Evolutionary conservation across 495 filamentous ascomycete species (phyloP).

Genomic region (Xylaria venustula): DNA sequence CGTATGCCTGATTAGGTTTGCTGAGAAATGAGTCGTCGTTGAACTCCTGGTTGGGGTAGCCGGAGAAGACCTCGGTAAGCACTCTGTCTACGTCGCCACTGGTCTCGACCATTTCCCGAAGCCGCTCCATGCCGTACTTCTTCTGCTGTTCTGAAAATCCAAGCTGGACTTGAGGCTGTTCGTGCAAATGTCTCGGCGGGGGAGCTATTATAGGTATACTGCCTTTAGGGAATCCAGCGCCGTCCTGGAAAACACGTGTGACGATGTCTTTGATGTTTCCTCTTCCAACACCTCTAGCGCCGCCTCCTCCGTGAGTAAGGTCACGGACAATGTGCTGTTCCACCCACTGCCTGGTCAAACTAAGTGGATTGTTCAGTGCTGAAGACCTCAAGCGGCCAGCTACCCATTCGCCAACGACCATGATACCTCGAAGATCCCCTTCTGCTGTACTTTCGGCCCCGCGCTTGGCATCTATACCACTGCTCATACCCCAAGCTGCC

Average conservation of each 20-base stretch:
- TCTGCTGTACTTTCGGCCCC: constrained; percentile 67
- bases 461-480: constrained; percentile 52
- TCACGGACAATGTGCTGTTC: constrained; percentile 73
- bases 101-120: constrained; percentile 87
- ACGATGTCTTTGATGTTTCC: constrained; percentile 81
- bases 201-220: constrained; percentile 28
- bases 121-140: constrained; percentile 69
- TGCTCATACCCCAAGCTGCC: constrained; percentile 83
- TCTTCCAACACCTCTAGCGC: constrained; percentile 72
- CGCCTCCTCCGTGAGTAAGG: constrained; percentile 70
- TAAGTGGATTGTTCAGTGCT: constrained; percentile 24
- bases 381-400: constrained; percentile 72
- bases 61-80: constrained; percentile 71
- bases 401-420: constrained; percentile 95
- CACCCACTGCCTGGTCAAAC: constrained; percentile 78
- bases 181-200: constrained; percentile 32
- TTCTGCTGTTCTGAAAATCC: constrained; percentile 75
- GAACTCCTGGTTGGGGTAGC: constrained; percentile 81
- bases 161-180: constrained; percentile 51
- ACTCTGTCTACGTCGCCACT: constrained; percentile 87
- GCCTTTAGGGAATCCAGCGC: constrained; percentile 74
- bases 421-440: constrained; percentile 86
- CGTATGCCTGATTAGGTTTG: constrained; percentile 82
- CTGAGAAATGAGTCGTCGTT: constrained; percentile 90
- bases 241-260: constrained; percentile 80